These are phyloP conservation scores for Phoenix dactylifera DNA, from an alignment of 176 grass and related monocot species.

Conservation along the genomic window DNA sequence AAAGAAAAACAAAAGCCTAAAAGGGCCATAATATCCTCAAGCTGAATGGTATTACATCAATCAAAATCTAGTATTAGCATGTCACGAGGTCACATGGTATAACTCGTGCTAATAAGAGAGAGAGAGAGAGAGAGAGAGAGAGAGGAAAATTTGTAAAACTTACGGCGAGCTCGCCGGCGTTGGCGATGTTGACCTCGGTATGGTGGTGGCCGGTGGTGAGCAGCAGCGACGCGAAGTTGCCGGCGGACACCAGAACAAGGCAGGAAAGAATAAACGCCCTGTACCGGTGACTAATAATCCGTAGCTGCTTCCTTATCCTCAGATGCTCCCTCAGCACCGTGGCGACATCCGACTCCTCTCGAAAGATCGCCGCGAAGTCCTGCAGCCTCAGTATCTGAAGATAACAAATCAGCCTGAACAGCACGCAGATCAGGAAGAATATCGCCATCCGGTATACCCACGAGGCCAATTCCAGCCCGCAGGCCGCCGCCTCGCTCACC, in stretches of 20 bases:
- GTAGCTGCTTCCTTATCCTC: slow-evolving; percentile 51
- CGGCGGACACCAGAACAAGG: slow-evolving; percentile 52
- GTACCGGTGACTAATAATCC: slow-evolving; percentile 66
- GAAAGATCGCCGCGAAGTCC: slow-evolving; percentile 56
- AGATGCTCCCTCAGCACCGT: slow-evolving; percentile 53
- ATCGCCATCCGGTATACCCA: slow-evolving; percentile 65
- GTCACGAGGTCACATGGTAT: no score
- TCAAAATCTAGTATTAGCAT: no score
- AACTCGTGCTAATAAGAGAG: no score
- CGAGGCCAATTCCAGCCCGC: slow-evolving; percentile 54
- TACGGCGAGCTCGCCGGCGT: slow-evolving; percentile 67
- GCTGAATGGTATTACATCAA: no score
- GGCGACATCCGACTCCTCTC: slow-evolving; percentile 46
- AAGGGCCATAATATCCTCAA: no score
- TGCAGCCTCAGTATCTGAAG: slow-evolving; percentile 82
- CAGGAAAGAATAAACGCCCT: slow-evolving; percentile 61
- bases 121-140: no score
- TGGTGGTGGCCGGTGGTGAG: slow-evolving; percentile 40
- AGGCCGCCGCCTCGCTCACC: slow-evolving; percentile 2
- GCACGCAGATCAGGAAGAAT: slow-evolving; percentile 61
- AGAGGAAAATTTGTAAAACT: not conserved
- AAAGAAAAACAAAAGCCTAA: no score
- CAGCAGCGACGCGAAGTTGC: slow-evolving; percentile 63
- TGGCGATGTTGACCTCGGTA: slow-evolving; percentile 53
- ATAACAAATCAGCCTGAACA: slow-evolving; percentile 71